Evolutionary conservation across 2,329 filamentous ascomycete genomes (phyloP), one percentile per base, ranked within the genome.

Genomic region (Fusarium concolor): DNA sequence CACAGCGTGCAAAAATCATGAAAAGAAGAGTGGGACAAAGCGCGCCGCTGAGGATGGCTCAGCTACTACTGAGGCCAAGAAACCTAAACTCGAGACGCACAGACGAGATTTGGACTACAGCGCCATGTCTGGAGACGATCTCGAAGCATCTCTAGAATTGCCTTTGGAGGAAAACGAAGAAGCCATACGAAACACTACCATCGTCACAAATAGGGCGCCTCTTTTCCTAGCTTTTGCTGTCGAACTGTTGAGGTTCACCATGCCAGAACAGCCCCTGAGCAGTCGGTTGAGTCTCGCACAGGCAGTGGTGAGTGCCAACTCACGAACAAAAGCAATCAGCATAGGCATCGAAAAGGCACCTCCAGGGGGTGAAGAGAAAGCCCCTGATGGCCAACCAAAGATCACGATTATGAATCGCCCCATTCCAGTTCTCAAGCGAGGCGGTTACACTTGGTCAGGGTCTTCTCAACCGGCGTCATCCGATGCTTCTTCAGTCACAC

Each of bases 221-320:
- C 80, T 97, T 2, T 89, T 97, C 3, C 84, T 97, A 7, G 93
- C 93, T 0, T 96, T 96, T 77, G 89, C 91, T 1, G 86, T 93
- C 15, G 87, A 89, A 62, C 76, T 95, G 47, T 76, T 96, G 45
- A 90, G 91, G 44, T 89, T 91, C 75, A 96, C 92, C 0, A 95
- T 94, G 90, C 92, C 93, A 0, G 90, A 92, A 69, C 94, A 97
- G 76, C 93, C 93, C 5, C 83, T 90, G 5, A 96, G 92, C n/a
- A 95, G 92, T 75, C 85, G 92, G 45, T 81, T 97, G 20, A 96
- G 93, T 75, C 81, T 97, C 20, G 92, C 90, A 0, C 93, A 97
- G 77, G 93, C 92, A 1, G 89, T 96, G 2, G 92, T 96, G 17
- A 94, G 92, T 75, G 89, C 89, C 28, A 96, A 95, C 75, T 93